Base-by-base conservation (phyloP, 225 moss, liverwort and hornwort genomes). In the Bryoerythrophyllum caledonicum region DNA sequence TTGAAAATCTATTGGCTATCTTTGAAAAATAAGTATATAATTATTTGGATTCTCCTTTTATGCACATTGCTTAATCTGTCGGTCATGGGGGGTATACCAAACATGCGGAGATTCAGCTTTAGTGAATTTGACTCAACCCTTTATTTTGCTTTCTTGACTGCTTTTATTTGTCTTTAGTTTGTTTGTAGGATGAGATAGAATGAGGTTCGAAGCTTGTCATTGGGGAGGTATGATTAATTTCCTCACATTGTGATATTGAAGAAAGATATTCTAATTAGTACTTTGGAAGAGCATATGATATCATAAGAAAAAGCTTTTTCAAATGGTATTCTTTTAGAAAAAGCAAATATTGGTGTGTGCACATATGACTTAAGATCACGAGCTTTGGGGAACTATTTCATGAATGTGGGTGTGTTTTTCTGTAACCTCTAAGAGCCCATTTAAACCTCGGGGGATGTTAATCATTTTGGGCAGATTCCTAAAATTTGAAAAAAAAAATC, bases 101-200 rank as follows among this genome's bases (percentile, higher is more conserved):
- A 65, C 80, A 87, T 63, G 76, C 82, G 10, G 86, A 89, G 78
- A 89, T 87, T 35, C 80, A 89, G 78, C 66, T 24, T 24, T 80
- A 84, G 2, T 89, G 78, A 89, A 44, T 56, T 20, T 56, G 37
- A 52, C 44, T 14, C 44, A 44, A 1, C 44, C 14, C 44, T 44
- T 44, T 14, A 27, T 4, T 27, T 64, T 74, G 60, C 69, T 73
- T 67, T 32, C 32, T 32, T 32, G 34, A 37, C 68, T 65, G 60
- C 11, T 14, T 13, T 44, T 3, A 60, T 65, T 70, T 55, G 67
- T 17, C 34, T 71, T 23, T n/a, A n/a, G n/a, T n/a, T 44, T 37
- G 5, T 52, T 71, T 75, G 12, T 34, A 43, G 62, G 32, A 55
- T 74, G 23, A 30, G 70, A 13, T 52, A 55, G 70, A 55, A 55